phyloP scores from a whole-genome alignment of 78 protist genomes.

The Dictyostelium brefeldianum region DNA sequence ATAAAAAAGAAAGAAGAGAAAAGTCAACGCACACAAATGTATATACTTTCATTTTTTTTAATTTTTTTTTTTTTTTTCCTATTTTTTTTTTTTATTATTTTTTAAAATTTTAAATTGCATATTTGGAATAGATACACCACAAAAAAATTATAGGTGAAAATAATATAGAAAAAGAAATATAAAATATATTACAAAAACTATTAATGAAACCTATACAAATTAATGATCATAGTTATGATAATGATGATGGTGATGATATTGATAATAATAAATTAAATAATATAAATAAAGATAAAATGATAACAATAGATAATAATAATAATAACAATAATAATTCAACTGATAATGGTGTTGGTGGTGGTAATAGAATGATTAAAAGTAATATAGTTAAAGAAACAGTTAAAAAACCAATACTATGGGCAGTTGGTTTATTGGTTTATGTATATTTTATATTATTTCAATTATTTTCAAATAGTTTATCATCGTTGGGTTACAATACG shows the following conservation, averaged over 20 bases:
- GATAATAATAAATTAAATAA: background rate
- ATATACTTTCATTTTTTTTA: background rate
- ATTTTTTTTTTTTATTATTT: background rate
- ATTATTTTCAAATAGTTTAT: constrained; percentile 11
- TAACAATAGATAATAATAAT: background rate
- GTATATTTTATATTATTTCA: constrained; percentile 1
- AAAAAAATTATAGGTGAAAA: background rate
- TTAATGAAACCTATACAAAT: background rate
- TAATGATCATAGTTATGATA: no score
- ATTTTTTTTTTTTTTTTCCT: background rate
- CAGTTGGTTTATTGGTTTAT: background rate
- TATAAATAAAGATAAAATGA: constrained; percentile 14
- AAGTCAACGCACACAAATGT: no score
- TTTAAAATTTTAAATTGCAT: background rate
- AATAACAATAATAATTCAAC: background rate
- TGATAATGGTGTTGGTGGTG: background rate
- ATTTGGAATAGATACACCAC: no score
- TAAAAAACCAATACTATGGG: background rate
- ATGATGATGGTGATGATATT: background rate
- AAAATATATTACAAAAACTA: background rate
- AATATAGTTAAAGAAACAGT: background rate
- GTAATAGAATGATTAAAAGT: background rate
- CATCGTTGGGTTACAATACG: constrained; percentile 3
- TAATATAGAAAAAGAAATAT: background rate
- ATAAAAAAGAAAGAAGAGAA: no score